phyloP scores from a whole-genome alignment of 1,284 basidiomycete species.

The Rhizoctonia solani region DNA sequence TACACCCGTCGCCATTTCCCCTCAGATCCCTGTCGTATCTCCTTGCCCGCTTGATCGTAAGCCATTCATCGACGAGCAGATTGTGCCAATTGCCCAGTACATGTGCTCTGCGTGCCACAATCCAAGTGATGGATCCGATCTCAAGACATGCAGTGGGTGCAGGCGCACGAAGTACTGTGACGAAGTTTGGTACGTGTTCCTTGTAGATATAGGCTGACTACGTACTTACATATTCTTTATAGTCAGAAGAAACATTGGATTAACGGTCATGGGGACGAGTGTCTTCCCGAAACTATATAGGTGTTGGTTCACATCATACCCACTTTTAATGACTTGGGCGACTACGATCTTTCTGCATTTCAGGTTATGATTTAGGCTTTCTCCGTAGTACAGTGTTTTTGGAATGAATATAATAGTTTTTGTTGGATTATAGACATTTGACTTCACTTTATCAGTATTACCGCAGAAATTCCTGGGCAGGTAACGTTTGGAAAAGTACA shows the following conservation, averaged over 20 bases:
- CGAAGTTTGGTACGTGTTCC: slow-evolving; percentile 23
- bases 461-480: too few species aligned
- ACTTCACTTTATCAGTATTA: too few species aligned
- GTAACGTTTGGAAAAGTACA: too few species aligned
- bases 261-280: slow-evolving; percentile 26
- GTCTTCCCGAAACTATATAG: not conserved
- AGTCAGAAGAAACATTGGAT: slow-evolving; percentile 32
- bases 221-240: not conserved
- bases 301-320: not conserved
- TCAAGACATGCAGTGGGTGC: slow-evolving; percentile 30
- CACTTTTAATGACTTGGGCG: too few species aligned
- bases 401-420: too few species aligned
- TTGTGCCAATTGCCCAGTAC: slow-evolving; percentile 6
- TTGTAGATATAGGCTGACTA: not conserved
- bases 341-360: not conserved
- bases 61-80: not conserved
- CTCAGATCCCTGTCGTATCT: not conserved
- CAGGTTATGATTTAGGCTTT: too few species aligned
- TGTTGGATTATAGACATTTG: too few species aligned
- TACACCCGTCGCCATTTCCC: not conserved
- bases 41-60: slow-evolving; percentile 10
- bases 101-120: slow-evolving; percentile 21
- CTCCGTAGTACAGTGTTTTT: too few species aligned
- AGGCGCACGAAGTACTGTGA: slow-evolving; percentile 25
- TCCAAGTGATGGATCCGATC: slow-evolving; percentile 17